Conservation (phyloP, 352 stramenopile genomes). For the Globisporangium viniferum region DNA sequence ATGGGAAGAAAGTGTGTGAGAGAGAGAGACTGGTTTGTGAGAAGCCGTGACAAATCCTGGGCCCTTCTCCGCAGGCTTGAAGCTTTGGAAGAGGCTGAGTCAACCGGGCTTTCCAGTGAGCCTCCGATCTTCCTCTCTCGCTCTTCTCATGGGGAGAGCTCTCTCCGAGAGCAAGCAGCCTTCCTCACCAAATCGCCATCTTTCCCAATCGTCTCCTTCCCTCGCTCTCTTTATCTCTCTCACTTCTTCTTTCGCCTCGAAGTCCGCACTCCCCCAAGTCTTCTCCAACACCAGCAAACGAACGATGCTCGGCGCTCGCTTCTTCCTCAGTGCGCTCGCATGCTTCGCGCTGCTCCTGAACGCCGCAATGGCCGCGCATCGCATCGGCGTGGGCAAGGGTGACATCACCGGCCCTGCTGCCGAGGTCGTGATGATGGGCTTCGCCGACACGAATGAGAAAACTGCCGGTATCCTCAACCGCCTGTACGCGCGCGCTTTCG, state of each 20-base stretch:
- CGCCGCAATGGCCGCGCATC: constrained; percentile 22
- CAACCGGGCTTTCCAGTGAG: too few relatives aligned
- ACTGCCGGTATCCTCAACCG: constrained; percentile 56
- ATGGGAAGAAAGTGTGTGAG: background rate
- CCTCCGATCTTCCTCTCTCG: background rate
- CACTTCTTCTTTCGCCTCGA: constrained; percentile 11
- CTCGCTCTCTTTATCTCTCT: background rate
- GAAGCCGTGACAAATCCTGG: background rate
- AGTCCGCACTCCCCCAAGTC: background rate
- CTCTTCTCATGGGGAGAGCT: background rate
- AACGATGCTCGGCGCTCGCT: constrained; percentile 1
- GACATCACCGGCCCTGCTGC: constrained; percentile 62
- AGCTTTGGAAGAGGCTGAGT: too few relatives aligned
- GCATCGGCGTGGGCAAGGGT: constrained; percentile 50
- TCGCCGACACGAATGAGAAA: constrained; percentile 46
- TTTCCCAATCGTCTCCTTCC: background rate
- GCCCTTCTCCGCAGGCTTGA: background rate
- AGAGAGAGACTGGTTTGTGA: background rate
- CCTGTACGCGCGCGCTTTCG: constrained; percentile 59
- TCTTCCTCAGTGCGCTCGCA: constrained; percentile 5
- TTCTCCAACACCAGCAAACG: background rate
- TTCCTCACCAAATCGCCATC: background rate
- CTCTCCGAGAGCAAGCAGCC: background rate
- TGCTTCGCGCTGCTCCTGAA: constrained; percentile 13
- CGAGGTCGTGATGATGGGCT: constrained; percentile 70